Base-by-base conservation (phyloP, 2,329 filamentous ascomycete genomes). In the Golovinomyces cichoracearum region DNA sequence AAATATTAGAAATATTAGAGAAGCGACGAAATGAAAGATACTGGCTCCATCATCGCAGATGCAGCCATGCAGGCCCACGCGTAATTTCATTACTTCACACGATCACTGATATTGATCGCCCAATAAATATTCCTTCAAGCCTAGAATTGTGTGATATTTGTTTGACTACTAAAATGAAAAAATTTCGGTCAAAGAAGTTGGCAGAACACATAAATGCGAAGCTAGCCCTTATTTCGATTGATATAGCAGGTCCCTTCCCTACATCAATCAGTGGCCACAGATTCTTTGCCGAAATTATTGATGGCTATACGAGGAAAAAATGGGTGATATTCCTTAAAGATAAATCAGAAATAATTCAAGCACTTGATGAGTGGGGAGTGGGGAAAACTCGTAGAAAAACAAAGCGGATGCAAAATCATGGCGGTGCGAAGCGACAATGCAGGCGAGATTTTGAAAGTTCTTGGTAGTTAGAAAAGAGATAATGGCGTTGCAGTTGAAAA, bases 1-100 rank as follows among this genome's bases (percentile, higher is more conserved):
- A 41, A 19, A 41, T 41, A 19, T n/a, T n/a, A 19, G 37, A 19
- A 41, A 22, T 41, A 19, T 5, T 44, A 3, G 40, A 44, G 22
- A 26, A 44, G 13, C 9, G 22, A 25, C 9, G 40, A 44, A 15
- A 3, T 25, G 40, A 17, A 25, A 44, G 10, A 44, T 44, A 44
- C 22, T 44, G 40, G 40, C 22, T 26, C 40, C 40, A 44, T 44
- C 40, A 44, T 44, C 22, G 40, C n/a, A 25, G 22, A 44, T 44
- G 7, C 15, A 17, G 22, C 15, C 40, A 44, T 44, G 40, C 40
- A 15, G 22, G 21, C 40, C 40, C 19, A 15, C 40, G 40, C 22
- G 40, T 15, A 9, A 26, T 10, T 44, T 44, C 21, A 9, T 44
- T 25, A 25, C 40, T 44, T 44, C 40, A 44, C 13, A 44, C 40